Conservation (phyloP, 768 basidiomycete species). For the Hortiboletus campestris region DNA sequence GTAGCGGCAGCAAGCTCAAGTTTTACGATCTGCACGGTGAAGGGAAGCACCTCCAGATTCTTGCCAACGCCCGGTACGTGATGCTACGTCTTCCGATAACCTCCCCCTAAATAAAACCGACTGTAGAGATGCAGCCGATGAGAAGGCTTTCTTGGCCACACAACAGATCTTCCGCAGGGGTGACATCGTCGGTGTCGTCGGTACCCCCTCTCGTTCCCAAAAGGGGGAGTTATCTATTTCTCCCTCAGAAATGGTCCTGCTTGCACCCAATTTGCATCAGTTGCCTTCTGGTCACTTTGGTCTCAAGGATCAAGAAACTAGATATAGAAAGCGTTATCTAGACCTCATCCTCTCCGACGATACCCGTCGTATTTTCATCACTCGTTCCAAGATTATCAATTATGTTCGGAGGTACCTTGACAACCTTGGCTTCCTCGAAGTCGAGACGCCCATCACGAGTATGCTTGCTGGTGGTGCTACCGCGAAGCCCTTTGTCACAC, state of each 20-base stretch:
- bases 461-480: slow-evolving; percentile 96
- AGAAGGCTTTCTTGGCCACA: slow-evolving; percentile 60
- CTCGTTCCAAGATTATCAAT: slow-evolving; percentile 86
- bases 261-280: slow-evolving; percentile 95
- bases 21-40: slow-evolving; percentile 96
- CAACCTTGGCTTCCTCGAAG: slow-evolving; percentile 91
- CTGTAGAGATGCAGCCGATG: slow-evolving; percentile 58
- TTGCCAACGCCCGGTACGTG: slow-evolving; percentile 83
- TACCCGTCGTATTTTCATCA: slow-evolving; percentile 88
- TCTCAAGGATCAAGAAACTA: slow-evolving; percentile 94
- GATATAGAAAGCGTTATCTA: slow-evolving; percentile 98
- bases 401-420: slow-evolving; percentile 92
- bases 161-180: slow-evolving; percentile 93
- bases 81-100: not conserved
- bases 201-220: slow-evolving; percentile 87
- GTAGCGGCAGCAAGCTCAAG: slow-evolving; percentile 75
- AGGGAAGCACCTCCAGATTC: slow-evolving; percentile 90
- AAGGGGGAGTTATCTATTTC: slow-evolving; percentile 93
- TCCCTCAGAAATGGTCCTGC: slow-evolving; percentile 76
- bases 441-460: slow-evolving; percentile 98
- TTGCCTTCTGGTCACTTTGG: slow-evolving; percentile 91
- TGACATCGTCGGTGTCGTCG: slow-evolving; percentile 92
- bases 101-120: slow-evolving; percentile 17
- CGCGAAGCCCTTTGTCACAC: slow-evolving; percentile 97
- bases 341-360: slow-evolving; percentile 94